Conservation (phyloP, 2,329 filamentous ascomycete species). For the Graphilbum fragrans region DNA sequence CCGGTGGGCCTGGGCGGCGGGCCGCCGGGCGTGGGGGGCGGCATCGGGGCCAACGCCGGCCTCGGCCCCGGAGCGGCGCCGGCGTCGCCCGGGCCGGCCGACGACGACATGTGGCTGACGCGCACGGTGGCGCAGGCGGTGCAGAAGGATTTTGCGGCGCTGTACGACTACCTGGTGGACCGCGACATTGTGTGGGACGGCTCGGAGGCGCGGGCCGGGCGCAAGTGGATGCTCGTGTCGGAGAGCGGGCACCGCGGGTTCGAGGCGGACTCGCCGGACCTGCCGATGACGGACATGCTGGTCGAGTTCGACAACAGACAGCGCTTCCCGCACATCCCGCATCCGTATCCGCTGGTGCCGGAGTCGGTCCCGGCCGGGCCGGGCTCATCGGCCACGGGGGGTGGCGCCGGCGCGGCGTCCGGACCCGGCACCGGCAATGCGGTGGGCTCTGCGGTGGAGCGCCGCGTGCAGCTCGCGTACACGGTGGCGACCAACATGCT, state of each 20-base stretch:
- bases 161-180: constrained; percentile 62
- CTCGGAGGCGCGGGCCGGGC: constrained; percentile 44
- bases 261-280: constrained; percentile 34
- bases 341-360: constrained; percentile 55
- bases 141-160: constrained; percentile 53
- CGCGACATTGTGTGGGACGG: constrained; percentile 54
- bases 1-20: no score
- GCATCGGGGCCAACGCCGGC: no score
- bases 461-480: constrained; percentile 42
- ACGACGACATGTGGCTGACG: constrained; percentile 47
- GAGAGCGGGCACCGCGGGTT: constrained; percentile 31
- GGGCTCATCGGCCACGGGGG: not conserved
- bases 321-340: constrained; percentile 52
- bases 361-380: constrained; percentile 25
- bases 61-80: constrained; percentile 48
- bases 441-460: constrained; percentile 23
- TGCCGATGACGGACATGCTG: constrained; percentile 56
- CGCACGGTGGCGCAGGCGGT: constrained; percentile 42
- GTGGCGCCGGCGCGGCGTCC: constrained; percentile 12
- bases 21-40: no score
- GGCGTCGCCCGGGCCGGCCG: constrained; percentile 14
- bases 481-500: constrained; percentile 49
- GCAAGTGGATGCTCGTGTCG: constrained; percentile 53
- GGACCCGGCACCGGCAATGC: constrained; percentile 1
- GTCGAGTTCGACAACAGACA: constrained; percentile 52